These are phyloP conservation scores for Phytophthora multivora DNA, from an alignment of 352 stramenopile genomes.

Conservation along the genomic window DNA sequence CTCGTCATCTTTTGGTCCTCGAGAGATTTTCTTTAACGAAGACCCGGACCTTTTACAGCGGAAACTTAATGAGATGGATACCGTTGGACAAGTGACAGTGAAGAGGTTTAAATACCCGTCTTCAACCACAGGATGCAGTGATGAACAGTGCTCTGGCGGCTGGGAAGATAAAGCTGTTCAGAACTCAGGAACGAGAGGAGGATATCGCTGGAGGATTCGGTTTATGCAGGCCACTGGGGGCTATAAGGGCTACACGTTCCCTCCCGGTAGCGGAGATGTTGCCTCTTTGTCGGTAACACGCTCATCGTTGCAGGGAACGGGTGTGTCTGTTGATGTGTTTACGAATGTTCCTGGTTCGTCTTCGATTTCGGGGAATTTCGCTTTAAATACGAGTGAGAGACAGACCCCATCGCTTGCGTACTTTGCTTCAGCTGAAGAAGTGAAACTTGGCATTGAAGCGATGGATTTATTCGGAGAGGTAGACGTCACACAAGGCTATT, in stretches of 20 bases:
- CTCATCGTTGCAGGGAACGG: slow-evolving; percentile 46
- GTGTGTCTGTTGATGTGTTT: slow-evolving; percentile 55
- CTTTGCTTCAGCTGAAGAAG: slow-evolving; percentile 53
- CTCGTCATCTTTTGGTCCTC: slow-evolving; percentile 66
- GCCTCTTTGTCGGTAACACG: slow-evolving; percentile 46
- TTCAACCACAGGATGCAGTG: slow-evolving; percentile 50
- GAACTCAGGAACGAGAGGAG: slow-evolving; percentile 77
- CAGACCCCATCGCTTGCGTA: slow-evolving; percentile 63
- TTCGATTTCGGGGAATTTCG: slow-evolving; percentile 60
- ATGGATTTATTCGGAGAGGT: slow-evolving; percentile 84
- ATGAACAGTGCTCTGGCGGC: slow-evolving; percentile 77
- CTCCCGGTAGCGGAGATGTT: slow-evolving; percentile 79
- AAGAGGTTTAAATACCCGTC: slow-evolving; percentile 90
- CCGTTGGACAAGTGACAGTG: slow-evolving; percentile 91
- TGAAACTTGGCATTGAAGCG: slow-evolving; percentile 77
- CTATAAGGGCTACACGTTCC: slow-evolving; percentile 74
- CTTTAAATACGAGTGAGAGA: slow-evolving; percentile 40
- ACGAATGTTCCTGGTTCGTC: slow-evolving; percentile 56
- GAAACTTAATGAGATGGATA: slow-evolving; percentile 96
- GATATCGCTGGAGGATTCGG: slow-evolving; percentile 76
- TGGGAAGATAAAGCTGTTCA: slow-evolving; percentile 90
- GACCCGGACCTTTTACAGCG: slow-evolving; percentile 75
- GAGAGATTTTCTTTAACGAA: slow-evolving; percentile 90
- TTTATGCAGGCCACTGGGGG: slow-evolving; percentile 81
- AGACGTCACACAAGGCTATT: slow-evolving; percentile 52